Percentiles rank a stretch among this genome's conserved stretches.
Evolutionary conservation across 2,329 filamentous ascomycete species (phyloP).

Genomic region (Cladosporium sp.): DNA sequence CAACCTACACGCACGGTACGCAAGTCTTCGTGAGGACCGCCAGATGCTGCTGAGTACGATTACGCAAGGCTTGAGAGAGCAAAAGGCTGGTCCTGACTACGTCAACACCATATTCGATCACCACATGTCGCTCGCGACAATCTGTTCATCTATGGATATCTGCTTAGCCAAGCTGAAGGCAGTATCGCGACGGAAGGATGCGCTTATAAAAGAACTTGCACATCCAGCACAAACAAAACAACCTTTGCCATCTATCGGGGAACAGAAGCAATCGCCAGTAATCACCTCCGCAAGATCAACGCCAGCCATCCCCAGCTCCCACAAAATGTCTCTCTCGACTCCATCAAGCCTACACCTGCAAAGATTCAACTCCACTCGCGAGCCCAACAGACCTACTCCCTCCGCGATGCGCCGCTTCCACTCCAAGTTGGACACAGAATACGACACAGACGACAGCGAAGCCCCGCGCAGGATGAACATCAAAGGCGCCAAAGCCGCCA

Average conservation of each 20-base stretch:
- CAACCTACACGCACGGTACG: conserved; percentile 25
- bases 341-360: background rate
- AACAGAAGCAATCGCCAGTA: background rate
- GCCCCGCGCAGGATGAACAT: conserved; percentile 17
- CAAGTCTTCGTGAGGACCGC: conserved; percentile 26
- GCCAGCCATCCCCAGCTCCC: background rate
- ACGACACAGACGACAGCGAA: conserved; percentile 4
- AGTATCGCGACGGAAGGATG: conserved; percentile 29
- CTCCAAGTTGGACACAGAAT: background rate
- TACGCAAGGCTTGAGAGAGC: conserved; percentile 21
- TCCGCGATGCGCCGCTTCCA: background rate
- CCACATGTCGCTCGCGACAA: conserved; percentile 27
- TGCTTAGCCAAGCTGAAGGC: conserved; percentile 31
- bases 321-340: background rate
- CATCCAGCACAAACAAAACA: background rate
- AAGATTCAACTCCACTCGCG: background rate
- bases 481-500: conserved; percentile 25
- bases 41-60: conserved; percentile 25
- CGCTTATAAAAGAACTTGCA: background rate
- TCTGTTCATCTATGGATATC: conserved; percentile 32
- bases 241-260: background rate
- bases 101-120: conserved; percentile 27
- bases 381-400: background rate
- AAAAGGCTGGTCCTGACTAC: conserved; percentile 22
- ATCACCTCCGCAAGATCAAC: background rate